phyloP scores from a whole-genome alignment of 2,329 filamentous ascomycete genomes.

The Dothistroma pini region DNA sequence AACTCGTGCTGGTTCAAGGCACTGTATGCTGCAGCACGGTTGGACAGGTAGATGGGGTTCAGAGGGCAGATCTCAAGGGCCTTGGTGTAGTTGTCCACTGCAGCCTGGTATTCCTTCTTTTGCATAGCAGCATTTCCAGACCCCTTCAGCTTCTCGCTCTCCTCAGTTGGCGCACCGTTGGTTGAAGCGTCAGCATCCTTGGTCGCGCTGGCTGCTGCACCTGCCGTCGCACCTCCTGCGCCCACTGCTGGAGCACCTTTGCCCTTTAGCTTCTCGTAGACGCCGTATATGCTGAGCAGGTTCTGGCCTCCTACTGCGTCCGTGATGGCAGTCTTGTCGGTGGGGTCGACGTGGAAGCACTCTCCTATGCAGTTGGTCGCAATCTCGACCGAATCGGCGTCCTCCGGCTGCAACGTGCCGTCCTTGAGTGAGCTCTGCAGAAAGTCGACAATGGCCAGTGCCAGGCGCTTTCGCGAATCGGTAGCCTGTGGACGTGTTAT shows the following conservation, averaged over 20 bases:
- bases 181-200: slow-evolving; percentile 42
- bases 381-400: slow-evolving; percentile 90
- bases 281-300: slow-evolving; percentile 85
- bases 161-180: slow-evolving; percentile 54
- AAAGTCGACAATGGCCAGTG: slow-evolving; percentile 96
- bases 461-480: slow-evolving; percentile 74
- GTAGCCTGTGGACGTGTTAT: slow-evolving; percentile 34
- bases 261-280: slow-evolving; percentile 91
- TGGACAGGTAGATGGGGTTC: slow-evolving; percentile 96
- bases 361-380: slow-evolving; percentile 92
- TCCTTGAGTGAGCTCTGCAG: slow-evolving; percentile 79
- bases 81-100: slow-evolving; percentile 83
- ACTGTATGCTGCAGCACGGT: slow-evolving; percentile 90
- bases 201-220: slow-evolving; percentile 40
- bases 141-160: slow-evolving; percentile 84
- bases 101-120: slow-evolving; percentile 78
- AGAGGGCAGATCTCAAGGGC: slow-evolving; percentile 75
- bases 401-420: slow-evolving; percentile 81
- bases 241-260: slow-evolving; percentile 51
- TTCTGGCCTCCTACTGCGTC: slow-evolving; percentile 82
- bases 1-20: slow-evolving; percentile 79
- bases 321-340: slow-evolving; percentile 66
- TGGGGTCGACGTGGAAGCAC: slow-evolving; percentile 90
- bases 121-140: slow-evolving; percentile 94
- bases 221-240: slow-evolving; percentile 35